A percentile compares a stretch with the other conserved stretches of the same genome.
Evolutionary conservation across 2,329 filamentous ascomycete species (phyloP).

Genomic region (Lachnellula subtilissima): DNA sequence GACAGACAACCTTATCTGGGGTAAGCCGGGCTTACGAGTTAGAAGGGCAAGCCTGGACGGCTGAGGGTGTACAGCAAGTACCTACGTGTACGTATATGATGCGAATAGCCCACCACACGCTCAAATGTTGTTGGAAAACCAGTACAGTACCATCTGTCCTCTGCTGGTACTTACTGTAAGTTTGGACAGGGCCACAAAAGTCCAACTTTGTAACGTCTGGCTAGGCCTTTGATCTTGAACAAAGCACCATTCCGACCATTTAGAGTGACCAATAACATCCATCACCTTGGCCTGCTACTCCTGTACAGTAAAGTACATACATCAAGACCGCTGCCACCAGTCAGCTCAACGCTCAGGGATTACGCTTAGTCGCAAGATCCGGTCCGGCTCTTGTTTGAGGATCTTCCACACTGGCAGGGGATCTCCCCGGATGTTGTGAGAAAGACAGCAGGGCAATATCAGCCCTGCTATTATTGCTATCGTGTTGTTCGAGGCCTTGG

Average conservation of each 20-base stretch:
- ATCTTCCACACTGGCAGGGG: conserved; percentile 26
- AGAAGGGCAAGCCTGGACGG: conserved; percentile 19
- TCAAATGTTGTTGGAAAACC: background rate
- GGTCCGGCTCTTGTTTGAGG: conserved; percentile 26
- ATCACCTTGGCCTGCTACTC: background rate
- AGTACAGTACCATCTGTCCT: conserved; percentile 8
- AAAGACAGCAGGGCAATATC: conserved; percentile 27
- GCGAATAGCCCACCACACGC: conserved; percentile 10
- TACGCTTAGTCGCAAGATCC: conserved; percentile 28
- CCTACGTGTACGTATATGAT: conserved; percentile 17
- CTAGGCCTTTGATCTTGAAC: conserved; percentile 17
- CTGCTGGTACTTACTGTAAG: conserved; percentile 4
- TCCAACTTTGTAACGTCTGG: conserved; percentile 23
- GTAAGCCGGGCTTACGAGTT: conserved; percentile 20
- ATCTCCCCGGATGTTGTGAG: conserved; percentile 23
- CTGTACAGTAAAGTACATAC: background rate
- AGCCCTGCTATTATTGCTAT: conserved; percentile 23
- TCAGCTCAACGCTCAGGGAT: conserved; percentile 18
- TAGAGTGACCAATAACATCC: conserved; percentile 12
- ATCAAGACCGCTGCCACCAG: conserved; percentile 10
- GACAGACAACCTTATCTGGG: conserved; percentile 26
- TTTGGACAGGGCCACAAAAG: conserved; percentile 7
- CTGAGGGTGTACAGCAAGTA: too few species aligned
- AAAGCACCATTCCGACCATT: conserved; percentile 21
- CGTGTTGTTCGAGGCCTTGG: background rate